A percentile compares a stretch with the other conserved stretches of the same genome.
Evolutionary conservation across 306 rosid genomes (phyloP).

Genomic region (Trifolium dubium): DNA sequence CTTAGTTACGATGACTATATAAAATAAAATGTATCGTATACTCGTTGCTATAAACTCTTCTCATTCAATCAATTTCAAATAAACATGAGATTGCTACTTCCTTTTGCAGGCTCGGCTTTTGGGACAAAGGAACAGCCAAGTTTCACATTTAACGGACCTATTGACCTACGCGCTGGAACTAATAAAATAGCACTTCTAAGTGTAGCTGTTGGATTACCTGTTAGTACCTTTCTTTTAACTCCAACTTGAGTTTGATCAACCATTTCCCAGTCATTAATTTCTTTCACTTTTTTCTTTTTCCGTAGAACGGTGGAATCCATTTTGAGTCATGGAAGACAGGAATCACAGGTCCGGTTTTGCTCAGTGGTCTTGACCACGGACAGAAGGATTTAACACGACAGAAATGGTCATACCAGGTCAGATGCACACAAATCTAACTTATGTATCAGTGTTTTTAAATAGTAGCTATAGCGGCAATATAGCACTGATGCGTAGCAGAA

Average conservation of each 20-base stretch:
- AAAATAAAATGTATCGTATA: background rate
- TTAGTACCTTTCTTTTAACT: slow-evolving; percentile 47
- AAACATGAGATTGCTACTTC: background rate
- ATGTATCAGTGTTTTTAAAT: background rate
- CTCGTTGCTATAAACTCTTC: background rate
- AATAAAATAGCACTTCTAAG: slow-evolving; percentile 88
- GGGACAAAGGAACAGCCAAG: slow-evolving; percentile 74
- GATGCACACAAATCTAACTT: slow-evolving; percentile 10
- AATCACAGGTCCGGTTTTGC: slow-evolving; percentile 72
- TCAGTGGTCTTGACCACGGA: slow-evolving; percentile 76
- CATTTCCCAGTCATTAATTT: slow-evolving; percentile 16
- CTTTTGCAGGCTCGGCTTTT: slow-evolving; percentile 75
- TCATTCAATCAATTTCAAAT: background rate
- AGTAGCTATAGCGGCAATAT: background rate
- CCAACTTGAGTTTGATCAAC: slow-evolving; percentile 23
- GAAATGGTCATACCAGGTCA: slow-evolving; percentile 93
- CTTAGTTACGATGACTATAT: background rate
- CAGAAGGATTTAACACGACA: slow-evolving; percentile 69
- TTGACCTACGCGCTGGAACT: slow-evolving; percentile 70
- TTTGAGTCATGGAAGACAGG: slow-evolving; percentile 87
- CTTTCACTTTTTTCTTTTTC: background rate
- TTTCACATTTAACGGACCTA: slow-evolving; percentile 70
- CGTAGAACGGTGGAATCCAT: slow-evolving; percentile 78
- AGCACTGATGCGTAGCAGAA: background rate
- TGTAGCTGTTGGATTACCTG: slow-evolving; percentile 91